Evolutionary conservation across 768 basidiomycete genomes (phyloP).

Genomic region (Coprinellus aureogranulatus): DNA sequence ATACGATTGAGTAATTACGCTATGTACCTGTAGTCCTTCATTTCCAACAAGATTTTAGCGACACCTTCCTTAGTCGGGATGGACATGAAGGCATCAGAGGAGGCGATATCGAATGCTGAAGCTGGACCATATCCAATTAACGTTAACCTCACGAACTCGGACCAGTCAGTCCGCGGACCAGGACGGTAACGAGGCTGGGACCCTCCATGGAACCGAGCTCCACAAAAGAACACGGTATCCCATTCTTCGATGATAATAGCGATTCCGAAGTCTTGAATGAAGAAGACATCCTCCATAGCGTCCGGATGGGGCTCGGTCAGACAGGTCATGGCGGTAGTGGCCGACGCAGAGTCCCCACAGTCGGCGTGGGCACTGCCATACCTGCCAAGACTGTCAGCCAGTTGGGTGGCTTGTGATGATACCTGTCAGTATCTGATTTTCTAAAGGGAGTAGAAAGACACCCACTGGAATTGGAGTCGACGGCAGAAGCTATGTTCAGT

Average conservation of each 20-base stretch:
- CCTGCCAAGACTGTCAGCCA: neutral
- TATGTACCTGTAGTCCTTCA: neutral
- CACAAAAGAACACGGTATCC: neutral
- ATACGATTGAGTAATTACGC: neutral
- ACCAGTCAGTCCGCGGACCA: neutral
- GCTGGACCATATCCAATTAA: neutral
- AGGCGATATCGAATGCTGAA: neutral
- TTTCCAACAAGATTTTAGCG: neutral
- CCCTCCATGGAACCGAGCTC: neutral
- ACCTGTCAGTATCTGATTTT: neutral
- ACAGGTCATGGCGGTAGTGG: neutral
- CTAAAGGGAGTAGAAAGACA: neutral
- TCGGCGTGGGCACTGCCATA: neutral
- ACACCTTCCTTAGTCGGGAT: neutral
- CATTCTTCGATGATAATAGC: neutral
- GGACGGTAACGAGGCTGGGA: neutral
- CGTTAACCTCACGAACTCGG: neutral
- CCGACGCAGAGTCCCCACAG: neutral
- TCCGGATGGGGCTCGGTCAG: conserved; percentile 1
- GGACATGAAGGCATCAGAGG: neutral
- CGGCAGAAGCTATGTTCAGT: neutral
- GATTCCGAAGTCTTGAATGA: neutral
- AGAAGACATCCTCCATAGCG: neutral
- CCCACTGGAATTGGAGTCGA: neutral
- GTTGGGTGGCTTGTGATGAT: neutral